A percentile compares a stretch with the other conserved stretches of the same genome.
These are phyloP conservation scores for Cylindrotheca fusiformis DNA, from an alignment of 108 stramenopile genomes.

Conservation along the genomic window DNA sequence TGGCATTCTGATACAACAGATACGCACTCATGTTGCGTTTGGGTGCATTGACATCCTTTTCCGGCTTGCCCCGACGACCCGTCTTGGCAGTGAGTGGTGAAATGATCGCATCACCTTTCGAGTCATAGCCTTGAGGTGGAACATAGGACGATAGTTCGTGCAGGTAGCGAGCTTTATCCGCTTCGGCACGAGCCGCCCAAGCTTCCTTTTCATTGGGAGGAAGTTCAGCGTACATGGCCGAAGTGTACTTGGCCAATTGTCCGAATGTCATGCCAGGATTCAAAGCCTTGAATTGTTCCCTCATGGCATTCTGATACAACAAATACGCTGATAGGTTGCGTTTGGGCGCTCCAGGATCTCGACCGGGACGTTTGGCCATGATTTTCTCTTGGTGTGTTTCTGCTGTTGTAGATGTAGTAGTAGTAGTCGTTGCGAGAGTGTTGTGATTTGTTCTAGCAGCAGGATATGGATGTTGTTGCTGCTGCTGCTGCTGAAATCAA, in stretches of 20 bases:
- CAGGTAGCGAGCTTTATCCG: constrained; percentile 80
- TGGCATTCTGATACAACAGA: constrained; percentile 57
- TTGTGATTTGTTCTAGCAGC: neutral
- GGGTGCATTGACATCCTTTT: constrained; percentile 84
- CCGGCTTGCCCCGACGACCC: constrained; percentile 49
- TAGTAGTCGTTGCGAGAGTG: neutral
- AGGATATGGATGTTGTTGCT: too few relatives aligned
- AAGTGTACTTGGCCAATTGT: constrained; percentile 81
- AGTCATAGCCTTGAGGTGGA: constrained; percentile 77
- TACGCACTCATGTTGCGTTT: too few relatives aligned
- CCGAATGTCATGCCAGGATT: constrained; percentile 79
- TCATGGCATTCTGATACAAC: constrained; percentile 78
- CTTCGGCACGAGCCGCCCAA: constrained; percentile 74
- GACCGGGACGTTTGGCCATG: constrained; percentile 39
- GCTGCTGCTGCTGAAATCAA: too few relatives aligned
- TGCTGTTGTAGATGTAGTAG: neutral
- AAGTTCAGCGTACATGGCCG: constrained; percentile 82
- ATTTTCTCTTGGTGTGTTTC: too few relatives aligned
- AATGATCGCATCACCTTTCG: constrained; percentile 74
- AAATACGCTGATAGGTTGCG: constrained; percentile 85
- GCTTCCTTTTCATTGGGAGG: constrained; percentile 72
- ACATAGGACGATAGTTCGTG: constrained; percentile 71
- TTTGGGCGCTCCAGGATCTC: constrained; percentile 79
- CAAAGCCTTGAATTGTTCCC: constrained; percentile 76
- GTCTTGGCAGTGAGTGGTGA: constrained; percentile 41